A percentile compares a stretch with the other conserved stretches of the same genome.
Conservation (phyloP, 2,329 filamentous ascomycete genomes). For the Ophiostoma himal-ulmi region DNA sequence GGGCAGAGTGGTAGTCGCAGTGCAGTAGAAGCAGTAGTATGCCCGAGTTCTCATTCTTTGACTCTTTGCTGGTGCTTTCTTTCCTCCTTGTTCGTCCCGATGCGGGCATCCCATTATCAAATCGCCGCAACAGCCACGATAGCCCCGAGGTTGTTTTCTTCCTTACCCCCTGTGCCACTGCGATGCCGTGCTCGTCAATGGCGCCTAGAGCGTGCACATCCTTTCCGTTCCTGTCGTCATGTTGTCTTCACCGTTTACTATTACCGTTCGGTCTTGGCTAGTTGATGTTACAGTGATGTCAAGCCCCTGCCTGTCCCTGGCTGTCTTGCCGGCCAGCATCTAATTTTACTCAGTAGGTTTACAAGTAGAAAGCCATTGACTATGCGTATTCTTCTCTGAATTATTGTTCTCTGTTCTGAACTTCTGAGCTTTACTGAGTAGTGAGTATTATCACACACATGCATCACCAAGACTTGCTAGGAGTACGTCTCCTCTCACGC, state of each 20-base stretch:
- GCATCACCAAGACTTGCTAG: too few species aligned
- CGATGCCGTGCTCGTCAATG: conserved; percentile 8
- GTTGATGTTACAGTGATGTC: neutral
- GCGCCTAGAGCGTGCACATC: conserved; percentile 17
- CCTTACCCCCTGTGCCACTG: conserved; percentile 5
- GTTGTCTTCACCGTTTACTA: neutral
- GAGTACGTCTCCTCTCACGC: neutral
- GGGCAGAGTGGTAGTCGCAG: neutral
- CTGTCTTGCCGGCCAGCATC: neutral
- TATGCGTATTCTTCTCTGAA: too few species aligned
- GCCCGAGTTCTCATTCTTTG: neutral
- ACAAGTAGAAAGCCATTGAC: too few species aligned
- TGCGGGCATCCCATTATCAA: neutral
- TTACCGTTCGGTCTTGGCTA: neutral
- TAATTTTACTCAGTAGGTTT: too few species aligned
- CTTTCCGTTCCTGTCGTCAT: conserved; percentile 11
- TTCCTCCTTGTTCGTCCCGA: neutral
- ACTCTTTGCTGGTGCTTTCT: neutral
- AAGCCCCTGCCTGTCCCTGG: neutral
- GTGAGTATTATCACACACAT: too few species aligned
- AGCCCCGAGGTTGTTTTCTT: neutral
- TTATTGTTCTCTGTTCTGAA: too few species aligned
- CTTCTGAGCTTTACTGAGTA: too few species aligned
- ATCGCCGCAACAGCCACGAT: neutral
- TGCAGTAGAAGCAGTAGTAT: neutral